Evolutionary conservation across 2,329 filamentous ascomycete genomes (phyloP), one percentile per base, ranked within the genome.

Genomic region (Fusarium sp.): DNA sequence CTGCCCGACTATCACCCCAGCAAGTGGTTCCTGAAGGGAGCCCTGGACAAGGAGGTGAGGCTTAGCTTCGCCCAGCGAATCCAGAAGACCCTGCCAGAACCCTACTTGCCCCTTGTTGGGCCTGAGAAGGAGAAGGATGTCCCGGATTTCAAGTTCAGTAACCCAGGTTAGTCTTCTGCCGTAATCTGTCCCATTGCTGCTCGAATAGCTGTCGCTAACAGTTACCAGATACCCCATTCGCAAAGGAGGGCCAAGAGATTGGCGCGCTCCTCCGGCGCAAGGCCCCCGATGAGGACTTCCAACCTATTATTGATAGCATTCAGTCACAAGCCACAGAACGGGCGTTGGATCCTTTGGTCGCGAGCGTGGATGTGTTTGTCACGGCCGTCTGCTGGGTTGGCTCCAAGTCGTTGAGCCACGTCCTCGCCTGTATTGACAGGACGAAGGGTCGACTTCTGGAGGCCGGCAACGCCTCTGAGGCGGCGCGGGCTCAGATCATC

Each of bases 31-130:
- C 96, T 99, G 73, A 87, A 92, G 62, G 96, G 95, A 22, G 93
- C 94, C 5, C 85, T 99, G 67, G 96, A 99, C 80, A 98, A 98
- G 85, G 96, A 99, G 84, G 97, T 99, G 74, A 92, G 96, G 6
- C 87, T 99, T 58, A 98, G 95, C 79, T 99, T 99, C 81, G 95
- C 96, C 0, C 96, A 98, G 83, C 92, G 96, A 65, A 98, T 99
- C 79, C 95, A 96, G 82, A 95, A 95, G 71, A 98, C 96, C 6
- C 86, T 99, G 9, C 96, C 96, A 2, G 91, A 93, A 62, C 90
- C 92, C 9, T 98, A 98, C 80, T 91, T 95, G 77, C 85, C 86
- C 4, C 85, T 99, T 69, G 96, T 99, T 73, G 89, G 93, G 0
- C 91, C 93, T 61, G 94, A 93, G 74, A 97, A 98, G 81, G 96